Conservation (phyloP, 352 stramenopile species). For the Thraustochytrium striatum region DNA sequence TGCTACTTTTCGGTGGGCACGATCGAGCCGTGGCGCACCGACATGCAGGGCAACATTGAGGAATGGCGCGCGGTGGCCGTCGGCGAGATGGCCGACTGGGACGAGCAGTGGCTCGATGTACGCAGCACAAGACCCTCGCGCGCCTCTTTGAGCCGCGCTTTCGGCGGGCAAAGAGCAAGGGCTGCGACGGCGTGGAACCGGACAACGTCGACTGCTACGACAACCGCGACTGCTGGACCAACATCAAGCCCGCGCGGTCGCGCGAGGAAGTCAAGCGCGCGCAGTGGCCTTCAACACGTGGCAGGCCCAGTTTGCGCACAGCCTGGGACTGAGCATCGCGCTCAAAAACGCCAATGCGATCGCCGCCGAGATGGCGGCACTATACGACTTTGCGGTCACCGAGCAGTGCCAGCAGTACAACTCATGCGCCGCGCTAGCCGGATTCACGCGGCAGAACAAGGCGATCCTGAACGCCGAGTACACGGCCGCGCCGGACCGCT, state of each 20-base stretch:
- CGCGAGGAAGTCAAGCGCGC: constrained; percentile 41
- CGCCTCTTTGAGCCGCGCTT: constrained; percentile 59
- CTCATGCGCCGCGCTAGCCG: constrained; percentile 54
- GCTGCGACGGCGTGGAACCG: constrained; percentile 61
- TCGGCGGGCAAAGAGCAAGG: constrained; percentile 57
- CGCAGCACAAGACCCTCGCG: constrained; percentile 54
- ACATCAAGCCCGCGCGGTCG: constrained; percentile 52
- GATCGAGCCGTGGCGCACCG: constrained; percentile 60
- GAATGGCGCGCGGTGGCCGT: constrained; percentile 50
- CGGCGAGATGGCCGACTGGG: constrained; percentile 56
- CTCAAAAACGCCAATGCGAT: constrained; percentile 60
- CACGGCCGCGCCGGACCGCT: constrained; percentile 17
- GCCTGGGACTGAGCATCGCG: constrained; percentile 56
- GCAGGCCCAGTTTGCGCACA: constrained; percentile 54
- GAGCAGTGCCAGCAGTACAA: constrained; percentile 60
- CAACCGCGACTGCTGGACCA: constrained; percentile 56
- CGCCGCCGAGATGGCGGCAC: constrained; percentile 52
- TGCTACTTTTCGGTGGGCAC: constrained; percentile 62
- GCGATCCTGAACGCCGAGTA: constrained; percentile 61
- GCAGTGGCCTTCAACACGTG: constrained; percentile 60
- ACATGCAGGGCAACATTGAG: constrained; percentile 56
- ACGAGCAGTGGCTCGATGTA: constrained; percentile 47
- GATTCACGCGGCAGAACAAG: constrained; percentile 59
- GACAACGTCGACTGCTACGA: constrained; percentile 61
- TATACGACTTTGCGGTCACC: constrained; percentile 61